Base-by-base conservation (phyloP, 2,329 filamentous ascomycete genomes). In the Sporothrix inflata region DNA sequence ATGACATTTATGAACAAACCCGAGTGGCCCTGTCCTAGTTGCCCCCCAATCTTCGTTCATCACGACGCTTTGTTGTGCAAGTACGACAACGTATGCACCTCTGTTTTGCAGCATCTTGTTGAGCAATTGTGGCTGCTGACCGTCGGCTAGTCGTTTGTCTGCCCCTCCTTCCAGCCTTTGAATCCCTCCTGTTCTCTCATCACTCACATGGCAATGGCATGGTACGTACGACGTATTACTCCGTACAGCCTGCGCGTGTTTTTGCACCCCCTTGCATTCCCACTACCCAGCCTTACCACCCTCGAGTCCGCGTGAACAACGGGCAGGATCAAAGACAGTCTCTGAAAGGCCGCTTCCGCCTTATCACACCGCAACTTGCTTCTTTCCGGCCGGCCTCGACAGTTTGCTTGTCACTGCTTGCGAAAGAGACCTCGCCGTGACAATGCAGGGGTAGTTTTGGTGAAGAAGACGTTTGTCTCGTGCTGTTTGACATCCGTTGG, bases 341-440 rank as follows among this genome's bases (percentile, higher is more conserved):
- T 34, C 30, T 34, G 3, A 34, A 34, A 6, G 30, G 30, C 30
- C 30, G 6, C 30, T 34, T 34, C 30, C 6, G 38, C 38, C 38
- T 65, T 19, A 65, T 65, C 60, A 65, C 60, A 65, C 60, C 60
- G 60, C 60, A 65, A 65, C 38, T 65, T 21, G n/a, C n/a, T 7
- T n/a, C 24, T 24, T 11, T 12, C n/a, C 24, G 21, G 8, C 38
- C 11, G 7, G 7, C 5, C 16, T 42, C 2, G 2, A 9, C 9
- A 4, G 47, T 27, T 4, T 34, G 3, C 30, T 60, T 63, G 60
- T 63, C 60, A 65, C 38, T 65, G 2, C 1, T 27, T 45, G 60
- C 60, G 21, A 45, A 45, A 45, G 34, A 42, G 21, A 65, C 60
- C 45, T 65, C 45, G 60, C 27, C 38, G 38, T 45, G 60, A 65